These are phyloP conservation scores for Podila epicladia DNA, from an alignment of 192 early-diverging fungal species.

Conservation along the genomic window DNA sequence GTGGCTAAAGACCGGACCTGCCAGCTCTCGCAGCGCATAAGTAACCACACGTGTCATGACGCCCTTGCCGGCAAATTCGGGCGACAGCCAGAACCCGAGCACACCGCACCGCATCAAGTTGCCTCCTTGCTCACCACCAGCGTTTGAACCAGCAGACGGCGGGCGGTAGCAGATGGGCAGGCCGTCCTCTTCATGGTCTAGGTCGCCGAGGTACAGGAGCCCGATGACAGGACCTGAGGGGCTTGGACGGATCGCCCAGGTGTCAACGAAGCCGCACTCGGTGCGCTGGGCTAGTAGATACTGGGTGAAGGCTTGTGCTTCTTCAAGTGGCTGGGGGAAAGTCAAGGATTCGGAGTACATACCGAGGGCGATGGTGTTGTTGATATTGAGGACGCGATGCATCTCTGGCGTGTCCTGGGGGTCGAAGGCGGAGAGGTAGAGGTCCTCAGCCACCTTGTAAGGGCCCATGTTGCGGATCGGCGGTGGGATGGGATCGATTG, in stretches of 20 bases:
- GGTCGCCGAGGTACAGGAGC: slow-evolving; percentile 1
- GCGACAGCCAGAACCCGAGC: slow-evolving; percentile 16
- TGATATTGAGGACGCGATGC: background rate
- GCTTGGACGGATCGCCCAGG: slow-evolving; percentile 25
- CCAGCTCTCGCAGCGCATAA: background rate
- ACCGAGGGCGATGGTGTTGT: background rate
- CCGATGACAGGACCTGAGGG: slow-evolving; percentile 26
- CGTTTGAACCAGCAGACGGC: background rate
- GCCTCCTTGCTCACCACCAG: background rate
- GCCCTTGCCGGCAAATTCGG: background rate
- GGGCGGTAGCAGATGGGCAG: background rate
- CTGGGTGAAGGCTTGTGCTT: background rate
- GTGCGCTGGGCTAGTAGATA: background rate
- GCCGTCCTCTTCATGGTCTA: slow-evolving; percentile 20
- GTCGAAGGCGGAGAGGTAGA: background rate
- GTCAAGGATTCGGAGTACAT: background rate
- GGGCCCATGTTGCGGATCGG: background rate
- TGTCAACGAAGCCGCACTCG: background rate
- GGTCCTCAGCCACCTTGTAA: background rate
- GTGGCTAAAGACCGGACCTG: background rate
- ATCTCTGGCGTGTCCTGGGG: background rate
- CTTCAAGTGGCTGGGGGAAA: background rate
- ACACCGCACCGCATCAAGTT: too few relatives aligned
- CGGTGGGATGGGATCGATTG: too few relatives aligned
- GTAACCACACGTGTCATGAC: slow-evolving; percentile 4